Conservation (phyloP, 257 asterid genomes). For the Parsonsia alboflavescens region DNA sequence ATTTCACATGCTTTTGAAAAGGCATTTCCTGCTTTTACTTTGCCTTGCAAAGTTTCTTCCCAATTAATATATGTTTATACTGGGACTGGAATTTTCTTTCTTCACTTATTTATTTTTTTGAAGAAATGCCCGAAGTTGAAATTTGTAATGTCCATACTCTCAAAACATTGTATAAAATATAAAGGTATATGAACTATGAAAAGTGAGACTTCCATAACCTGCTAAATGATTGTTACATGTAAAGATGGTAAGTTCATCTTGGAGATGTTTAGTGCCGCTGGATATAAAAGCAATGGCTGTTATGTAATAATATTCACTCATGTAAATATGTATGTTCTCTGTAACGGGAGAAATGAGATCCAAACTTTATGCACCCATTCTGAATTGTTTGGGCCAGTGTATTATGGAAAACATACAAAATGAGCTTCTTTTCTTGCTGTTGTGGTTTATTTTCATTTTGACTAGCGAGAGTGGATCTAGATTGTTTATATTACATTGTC, state of each 20-base stretch:
- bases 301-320: background rate
- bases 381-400: constrained; percentile 4
- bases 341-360: background rate
- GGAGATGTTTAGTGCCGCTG: background rate
- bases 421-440: background rate
- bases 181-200: background rate
- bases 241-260: background rate
- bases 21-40: background rate
- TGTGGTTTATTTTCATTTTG: background rate
- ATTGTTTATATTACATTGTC: constrained; percentile 16
- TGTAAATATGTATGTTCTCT: constrained; percentile 3
- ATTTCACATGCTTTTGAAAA: background rate
- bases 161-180: background rate
- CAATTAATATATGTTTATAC: background rate
- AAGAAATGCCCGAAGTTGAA: background rate
- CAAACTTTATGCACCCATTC: background rate
- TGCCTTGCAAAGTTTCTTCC: background rate
- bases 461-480: background rate
- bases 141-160: background rate
- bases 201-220: background rate
- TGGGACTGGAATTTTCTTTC: too few relatives aligned
- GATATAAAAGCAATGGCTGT: background rate
- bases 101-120: too few relatives aligned
- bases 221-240: background rate
- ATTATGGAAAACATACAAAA: background rate